A percentile compares a stretch with the other conserved stretches of the same genome.
Evolutionary conservation across 2,329 filamentous ascomycete species (phyloP).

Genomic region (Hortaea werneckii): DNA sequence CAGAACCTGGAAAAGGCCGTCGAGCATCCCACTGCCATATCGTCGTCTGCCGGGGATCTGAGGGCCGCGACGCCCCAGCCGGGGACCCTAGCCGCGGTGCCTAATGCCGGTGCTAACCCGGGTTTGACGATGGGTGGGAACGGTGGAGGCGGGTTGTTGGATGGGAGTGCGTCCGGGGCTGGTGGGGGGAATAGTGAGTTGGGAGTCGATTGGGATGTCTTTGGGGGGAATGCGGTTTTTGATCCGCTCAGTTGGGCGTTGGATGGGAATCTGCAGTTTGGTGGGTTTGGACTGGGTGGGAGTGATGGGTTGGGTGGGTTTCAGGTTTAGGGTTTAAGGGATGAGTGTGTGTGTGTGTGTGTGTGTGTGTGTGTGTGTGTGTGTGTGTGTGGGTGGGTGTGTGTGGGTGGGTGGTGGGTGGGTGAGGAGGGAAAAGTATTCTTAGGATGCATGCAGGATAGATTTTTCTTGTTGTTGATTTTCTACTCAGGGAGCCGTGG

Average conservation of each 20-base stretch:
- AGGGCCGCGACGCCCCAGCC: slow-evolving; percentile 16
- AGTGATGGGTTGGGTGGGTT: slow-evolving; percentile 1
- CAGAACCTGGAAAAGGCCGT: slow-evolving; percentile 50
- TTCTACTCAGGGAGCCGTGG: too few relatives aligned
- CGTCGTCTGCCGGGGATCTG: slow-evolving; percentile 13
- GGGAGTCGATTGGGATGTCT: slow-evolving; percentile 20
- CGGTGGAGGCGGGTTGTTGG: slow-evolving; percentile 2
- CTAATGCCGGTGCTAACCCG: slow-evolving; percentile 6
- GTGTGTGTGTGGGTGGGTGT: too few relatives aligned
- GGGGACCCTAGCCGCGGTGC: neutral
- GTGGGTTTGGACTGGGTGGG: slow-evolving; percentile 4
- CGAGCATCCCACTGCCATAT: slow-evolving; percentile 60
- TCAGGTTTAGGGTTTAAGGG: slow-evolving; percentile 13
- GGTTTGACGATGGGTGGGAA: neutral
- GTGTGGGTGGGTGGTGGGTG: too few relatives aligned
- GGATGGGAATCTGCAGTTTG: slow-evolving; percentile 56
- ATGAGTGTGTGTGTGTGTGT: slow-evolving; percentile 17
- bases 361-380: slow-evolving; percentile 11
- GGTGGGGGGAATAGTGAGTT: slow-evolving; percentile 27
- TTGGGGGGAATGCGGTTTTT: slow-evolving; percentile 18
- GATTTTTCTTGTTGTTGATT: too few relatives aligned
- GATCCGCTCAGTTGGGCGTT: slow-evolving; percentile 82
- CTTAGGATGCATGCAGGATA: too few relatives aligned
- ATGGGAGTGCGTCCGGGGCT: slow-evolving; percentile 35
- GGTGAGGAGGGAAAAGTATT: too few relatives aligned